Conservation (phyloP, 2,329 filamentous ascomycete species). For the Aureobasidium sp. region DNA sequence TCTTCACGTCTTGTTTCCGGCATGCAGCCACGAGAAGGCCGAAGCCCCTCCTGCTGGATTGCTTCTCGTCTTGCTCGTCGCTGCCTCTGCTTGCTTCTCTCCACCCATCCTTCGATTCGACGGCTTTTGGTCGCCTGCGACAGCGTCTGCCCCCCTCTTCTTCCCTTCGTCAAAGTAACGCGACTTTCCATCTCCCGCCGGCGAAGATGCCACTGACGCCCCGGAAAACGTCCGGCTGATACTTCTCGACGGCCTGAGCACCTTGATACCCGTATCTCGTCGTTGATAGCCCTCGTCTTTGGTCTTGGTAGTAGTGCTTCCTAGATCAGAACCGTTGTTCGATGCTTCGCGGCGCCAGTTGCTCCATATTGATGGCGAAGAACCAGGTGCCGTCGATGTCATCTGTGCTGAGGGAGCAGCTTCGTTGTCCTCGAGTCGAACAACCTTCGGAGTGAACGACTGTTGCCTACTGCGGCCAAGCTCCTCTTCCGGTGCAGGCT, state of each 20-base stretch:
- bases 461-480: not conserved
- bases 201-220: slow-evolving; percentile 28
- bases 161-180: slow-evolving; percentile 46
- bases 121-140: slow-evolving; percentile 15
- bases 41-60: slow-evolving; percentile 91
- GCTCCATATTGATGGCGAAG: slow-evolving; percentile 40
- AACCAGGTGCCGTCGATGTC: slow-evolving; percentile 21
- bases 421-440: slow-evolving; percentile 19
- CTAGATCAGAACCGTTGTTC: slow-evolving; percentile 40
- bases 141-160: slow-evolving; percentile 14
- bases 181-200: slow-evolving; percentile 31
- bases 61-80: slow-evolving; percentile 34
- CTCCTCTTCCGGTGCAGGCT: not conserved
- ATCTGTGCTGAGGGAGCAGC: not conserved
- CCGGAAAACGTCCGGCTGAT: slow-evolving; percentile 44
- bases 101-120: slow-evolving; percentile 1
- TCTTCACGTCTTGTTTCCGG: slow-evolving; percentile 4
- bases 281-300: slow-evolving; percentile 59
- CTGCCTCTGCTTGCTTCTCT: slow-evolving; percentile 11
- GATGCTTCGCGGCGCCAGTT: slow-evolving; percentile 42
- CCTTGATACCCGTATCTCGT: slow-evolving; percentile 75
- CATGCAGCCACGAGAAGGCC: slow-evolving; percentile 86
- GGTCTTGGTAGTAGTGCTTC: slow-evolving; percentile 47
- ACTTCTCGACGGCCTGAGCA: slow-evolving; percentile 71
- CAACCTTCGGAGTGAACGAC: slow-evolving; percentile 23